Evolutionary conservation across 2,329 filamentous ascomycete genomes (phyloP), one percentile per base, ranked within the genome.

Genomic region (Talaromyces sp.): DNA sequence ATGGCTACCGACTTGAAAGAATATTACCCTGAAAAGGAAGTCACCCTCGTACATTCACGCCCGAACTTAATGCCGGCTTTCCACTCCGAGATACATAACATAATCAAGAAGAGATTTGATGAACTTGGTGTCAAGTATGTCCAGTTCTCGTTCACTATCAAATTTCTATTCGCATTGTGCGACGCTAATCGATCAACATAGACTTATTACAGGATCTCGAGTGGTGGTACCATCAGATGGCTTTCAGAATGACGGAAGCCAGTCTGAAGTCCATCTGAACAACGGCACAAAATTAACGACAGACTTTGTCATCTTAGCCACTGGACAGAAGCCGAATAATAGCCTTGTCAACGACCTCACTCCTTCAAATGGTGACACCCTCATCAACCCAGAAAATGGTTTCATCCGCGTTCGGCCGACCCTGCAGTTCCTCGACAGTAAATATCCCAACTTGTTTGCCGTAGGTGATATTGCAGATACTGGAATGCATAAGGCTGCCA

Each of bases 1-100:
- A 78, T 83, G 71, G 82, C 82, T 0, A 77, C 80, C 0, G 83
- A 85, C 65, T 73, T 83, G 62, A 83, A 82, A 67, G 78, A 80
- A 54, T 73, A 76, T 11, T 83, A 81, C 65, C 81, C 81, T 0
- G 74, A 78, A 3, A 84, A 84, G 65, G 72, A 76, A 3, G 77
- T 84, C 3, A 80, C 78, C 0, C 70, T 85, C 9, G 73, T 84
- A 2, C 82, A 84, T 67, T 84, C 82, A 1, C 73, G 83, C 8
- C 68, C 72, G 0, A 72, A 73, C 63, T 65, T 77, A 19, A 76
- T 77, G 75, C 74, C 75, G 3, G 72, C 68, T 22, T 77, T 76
- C 62, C 75, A 76, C 50, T 61, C 63, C 19, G 61, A 68, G 19
- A 68, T 77, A 1, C 75, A 77, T 63, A 69, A 72, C 5, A 57